Percentiles rank a stretch among this genome's conserved stretches.
These are phyloP conservation scores for Schoenoplectus triqueter DNA, from an alignment of 202 grass and related monocot species.

Conservation along the genomic window DNA sequence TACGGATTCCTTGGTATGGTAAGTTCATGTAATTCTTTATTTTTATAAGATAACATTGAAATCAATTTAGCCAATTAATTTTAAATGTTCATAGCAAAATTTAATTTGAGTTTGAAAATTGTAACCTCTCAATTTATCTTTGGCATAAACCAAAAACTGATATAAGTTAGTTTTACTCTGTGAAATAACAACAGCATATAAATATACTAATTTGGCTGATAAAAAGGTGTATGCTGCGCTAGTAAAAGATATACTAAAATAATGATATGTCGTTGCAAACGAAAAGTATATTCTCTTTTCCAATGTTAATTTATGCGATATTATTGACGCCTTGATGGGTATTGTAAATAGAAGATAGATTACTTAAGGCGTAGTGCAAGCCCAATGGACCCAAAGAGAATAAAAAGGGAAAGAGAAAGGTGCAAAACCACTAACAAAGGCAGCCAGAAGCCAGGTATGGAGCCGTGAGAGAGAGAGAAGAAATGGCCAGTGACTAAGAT, in stretches of 20 bases:
- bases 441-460: slow-evolving; percentile 36
- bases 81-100: too few relatives aligned
- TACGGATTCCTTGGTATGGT: too few relatives aligned
- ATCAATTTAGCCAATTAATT: too few relatives aligned
- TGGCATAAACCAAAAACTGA: too few relatives aligned
- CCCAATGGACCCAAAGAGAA: background rate
- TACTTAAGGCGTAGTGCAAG: slow-evolving; percentile 41
- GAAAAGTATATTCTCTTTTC: slow-evolving; percentile 12
- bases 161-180: too few relatives aligned
- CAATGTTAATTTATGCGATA: slow-evolving; percentile 10
- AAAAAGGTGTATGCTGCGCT: background rate
- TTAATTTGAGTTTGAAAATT: too few relatives aligned
- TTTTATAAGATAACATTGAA: too few relatives aligned
- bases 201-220: background rate
- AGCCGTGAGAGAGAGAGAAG: background rate
- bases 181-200: too few relatives aligned
- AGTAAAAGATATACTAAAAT: slow-evolving; percentile 6
- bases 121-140: too few relatives aligned
- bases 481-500: slow-evolving; percentile 62
- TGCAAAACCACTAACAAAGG: slow-evolving; percentile 54
- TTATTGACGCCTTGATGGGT: background rate
- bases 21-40: too few relatives aligned
- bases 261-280: background rate
- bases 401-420: slow-evolving; percentile 35
- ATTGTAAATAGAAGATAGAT: slow-evolving; percentile 20